Evolutionary conservation across 2,329 filamentous ascomycete genomes (phyloP).

Genomic region (Diaporthe sp.): DNA sequence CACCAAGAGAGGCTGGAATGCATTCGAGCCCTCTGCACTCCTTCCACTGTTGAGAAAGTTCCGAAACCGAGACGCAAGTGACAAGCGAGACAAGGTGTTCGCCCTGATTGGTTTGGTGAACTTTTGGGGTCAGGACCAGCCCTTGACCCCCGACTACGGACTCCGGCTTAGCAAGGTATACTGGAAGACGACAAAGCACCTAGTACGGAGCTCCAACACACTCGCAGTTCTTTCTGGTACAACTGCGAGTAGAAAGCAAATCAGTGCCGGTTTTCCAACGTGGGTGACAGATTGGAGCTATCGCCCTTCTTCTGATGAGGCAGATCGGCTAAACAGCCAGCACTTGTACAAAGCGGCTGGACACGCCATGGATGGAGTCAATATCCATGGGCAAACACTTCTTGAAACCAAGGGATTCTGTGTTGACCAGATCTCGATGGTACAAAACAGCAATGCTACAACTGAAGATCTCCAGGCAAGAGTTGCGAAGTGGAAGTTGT

Average conservation of each 20-base stretch:
- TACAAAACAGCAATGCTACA: not conserved
- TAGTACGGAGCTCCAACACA: constrained; percentile 1
- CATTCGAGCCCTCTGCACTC: not conserved
- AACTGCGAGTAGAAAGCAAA: not conserved
- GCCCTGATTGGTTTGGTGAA: constrained; percentile 15
- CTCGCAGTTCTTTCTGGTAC: constrained; percentile 15
- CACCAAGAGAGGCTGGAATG: not conserved
- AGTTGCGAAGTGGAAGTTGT: not conserved
- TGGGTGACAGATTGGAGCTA: constrained; percentile 34
- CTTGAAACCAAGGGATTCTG: constrained; percentile 13
- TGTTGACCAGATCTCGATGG: not conserved
- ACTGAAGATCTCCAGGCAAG: not conserved
- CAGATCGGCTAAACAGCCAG: constrained; percentile 10
- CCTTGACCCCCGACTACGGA: constrained; percentile 4
- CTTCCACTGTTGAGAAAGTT: constrained; percentile 25
- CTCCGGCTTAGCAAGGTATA: not conserved
- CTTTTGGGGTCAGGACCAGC: constrained; percentile 1
- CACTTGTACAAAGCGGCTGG: not conserved
- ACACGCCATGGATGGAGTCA: constrained; percentile 31
- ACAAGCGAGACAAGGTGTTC: constrained; percentile 25
- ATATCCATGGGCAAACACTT: not conserved
- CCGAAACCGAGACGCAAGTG: constrained; percentile 15
- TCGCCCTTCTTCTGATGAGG: constrained; percentile 1
- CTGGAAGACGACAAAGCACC: constrained; percentile 15
- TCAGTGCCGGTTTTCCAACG: not conserved